Evolutionary conservation across 257 asterid genomes (phyloP).

Genomic region (Ophiorrhiza pumila): DNA sequence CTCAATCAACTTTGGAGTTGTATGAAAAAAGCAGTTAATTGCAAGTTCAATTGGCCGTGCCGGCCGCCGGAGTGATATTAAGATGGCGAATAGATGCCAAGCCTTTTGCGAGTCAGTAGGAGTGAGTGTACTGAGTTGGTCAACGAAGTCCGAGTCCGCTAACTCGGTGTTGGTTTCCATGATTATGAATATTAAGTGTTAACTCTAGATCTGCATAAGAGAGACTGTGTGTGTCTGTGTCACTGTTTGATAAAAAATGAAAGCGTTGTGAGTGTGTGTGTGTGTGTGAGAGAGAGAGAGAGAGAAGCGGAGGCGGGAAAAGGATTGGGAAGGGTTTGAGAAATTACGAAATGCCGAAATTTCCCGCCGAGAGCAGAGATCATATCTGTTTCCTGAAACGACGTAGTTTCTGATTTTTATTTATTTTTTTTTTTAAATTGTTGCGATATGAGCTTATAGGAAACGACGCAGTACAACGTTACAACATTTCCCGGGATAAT

Average conservation of each 20-base stretch:
- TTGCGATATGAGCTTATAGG: too few species aligned
- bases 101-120: slow-evolving; percentile 36
- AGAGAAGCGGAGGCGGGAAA: slow-evolving; percentile 31
- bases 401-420: background rate
- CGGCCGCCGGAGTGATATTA: slow-evolving; percentile 48
- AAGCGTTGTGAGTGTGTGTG: background rate
- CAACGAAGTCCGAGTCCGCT: slow-evolving; percentile 19
- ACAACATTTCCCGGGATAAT: too few species aligned
- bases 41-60: slow-evolving; percentile 46
- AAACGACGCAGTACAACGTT: too few species aligned
- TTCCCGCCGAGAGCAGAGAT: slow-evolving; percentile 35
- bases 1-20: slow-evolving; percentile 40
- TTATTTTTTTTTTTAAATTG: too few species aligned
- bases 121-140: slow-evolving; percentile 24
- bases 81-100: slow-evolving; percentile 59
- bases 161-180: slow-evolving; percentile 29
- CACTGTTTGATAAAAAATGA: slow-evolving; percentile 4
- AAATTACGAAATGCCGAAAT: slow-evolving; percentile 13
- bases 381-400: background rate
- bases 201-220: slow-evolving; percentile 44
- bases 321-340: slow-evolving; percentile 23
- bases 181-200: slow-evolving; percentile 10
- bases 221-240: slow-evolving; percentile 5
- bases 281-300: background rate
- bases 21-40: slow-evolving; percentile 25